Evolutionary conservation across 768 basidiomycete species (phyloP).

Genomic region (Boletus vermiculosoides): DNA sequence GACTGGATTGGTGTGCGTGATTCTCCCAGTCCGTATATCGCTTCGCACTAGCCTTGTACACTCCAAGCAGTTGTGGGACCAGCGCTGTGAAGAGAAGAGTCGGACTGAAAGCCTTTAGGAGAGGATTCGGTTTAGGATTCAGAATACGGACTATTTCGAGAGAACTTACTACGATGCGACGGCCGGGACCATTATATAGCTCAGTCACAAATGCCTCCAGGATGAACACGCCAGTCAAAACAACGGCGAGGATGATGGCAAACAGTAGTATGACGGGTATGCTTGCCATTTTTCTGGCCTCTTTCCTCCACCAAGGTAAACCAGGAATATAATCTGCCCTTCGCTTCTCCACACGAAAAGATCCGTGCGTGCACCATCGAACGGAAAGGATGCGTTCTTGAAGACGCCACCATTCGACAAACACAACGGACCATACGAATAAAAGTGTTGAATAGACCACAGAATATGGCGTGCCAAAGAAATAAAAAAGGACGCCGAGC

Average conservation of each 20-base stretch:
- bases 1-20: conserved; percentile 75
- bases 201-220: conserved; percentile 89
- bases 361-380: conserved; percentile 76
- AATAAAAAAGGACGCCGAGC: conserved; percentile 68
- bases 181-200: conserved; percentile 85
- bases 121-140: not conserved
- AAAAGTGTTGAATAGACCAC: conserved; percentile 72
- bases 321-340: conserved; percentile 57
- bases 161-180: conserved; percentile 66
- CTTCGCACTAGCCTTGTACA: conserved; percentile 68
- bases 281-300: conserved; percentile 63
- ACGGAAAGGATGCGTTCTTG: conserved; percentile 81
- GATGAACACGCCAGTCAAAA: conserved; percentile 81
- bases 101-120: conserved; percentile 66
- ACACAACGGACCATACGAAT: conserved; percentile 79
- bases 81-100: conserved; percentile 80
- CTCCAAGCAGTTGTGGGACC: conserved; percentile 73
- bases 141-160: not conserved
- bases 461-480: conserved; percentile 71
- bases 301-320: conserved; percentile 72
- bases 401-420: conserved; percentile 92
- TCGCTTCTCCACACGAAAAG: conserved; percentile 72
- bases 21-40: conserved; percentile 89
- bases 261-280: conserved; percentile 74
- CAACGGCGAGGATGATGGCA: conserved; percentile 59